phyloP scores from a whole-genome alignment of 2,329 filamentous ascomycete species.

The Diaporthe amygdali region DNA sequence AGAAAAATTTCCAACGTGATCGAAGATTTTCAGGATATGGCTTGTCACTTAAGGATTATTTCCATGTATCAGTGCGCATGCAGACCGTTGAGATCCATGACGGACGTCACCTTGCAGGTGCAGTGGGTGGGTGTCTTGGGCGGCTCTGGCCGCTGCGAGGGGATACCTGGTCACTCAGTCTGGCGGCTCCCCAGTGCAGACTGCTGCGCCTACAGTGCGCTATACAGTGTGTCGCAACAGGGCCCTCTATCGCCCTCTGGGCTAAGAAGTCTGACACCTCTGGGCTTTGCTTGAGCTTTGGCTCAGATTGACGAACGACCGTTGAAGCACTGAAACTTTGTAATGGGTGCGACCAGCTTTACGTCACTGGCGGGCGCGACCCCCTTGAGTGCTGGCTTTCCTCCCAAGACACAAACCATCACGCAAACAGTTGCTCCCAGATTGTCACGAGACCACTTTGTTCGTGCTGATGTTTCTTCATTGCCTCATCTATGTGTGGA shows the following conservation, averaged over 20 bases:
- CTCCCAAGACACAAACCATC: not conserved
- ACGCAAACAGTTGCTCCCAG: not conserved
- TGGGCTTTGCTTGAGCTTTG: not conserved
- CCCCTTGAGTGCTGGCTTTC: not conserved
- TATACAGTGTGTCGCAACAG: not conserved
- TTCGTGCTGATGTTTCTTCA: not conserved
- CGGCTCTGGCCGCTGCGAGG: not conserved
- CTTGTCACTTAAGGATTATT: not conserved
- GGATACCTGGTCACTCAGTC: not conserved
- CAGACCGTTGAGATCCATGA: not conserved
- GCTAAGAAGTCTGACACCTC: not conserved
- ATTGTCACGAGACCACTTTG: not conserved
- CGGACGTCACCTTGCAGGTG: constrained; percentile 1
- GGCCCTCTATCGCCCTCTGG: not conserved
- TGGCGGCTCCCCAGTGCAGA: not conserved
- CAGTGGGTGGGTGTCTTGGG: not conserved
- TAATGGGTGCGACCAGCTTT: not conserved
- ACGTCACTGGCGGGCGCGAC: not conserved
- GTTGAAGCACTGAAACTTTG: not conserved
- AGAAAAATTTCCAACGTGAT: not conserved
- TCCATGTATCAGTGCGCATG: not conserved
- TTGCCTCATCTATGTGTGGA: not conserved
- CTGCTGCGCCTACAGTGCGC: too few relatives aligned
- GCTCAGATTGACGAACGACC: not conserved
- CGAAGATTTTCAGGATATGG: not conserved